Conservation (phyloP, 2,329 filamentous ascomycete species). For the Amauroascus niger region DNA sequence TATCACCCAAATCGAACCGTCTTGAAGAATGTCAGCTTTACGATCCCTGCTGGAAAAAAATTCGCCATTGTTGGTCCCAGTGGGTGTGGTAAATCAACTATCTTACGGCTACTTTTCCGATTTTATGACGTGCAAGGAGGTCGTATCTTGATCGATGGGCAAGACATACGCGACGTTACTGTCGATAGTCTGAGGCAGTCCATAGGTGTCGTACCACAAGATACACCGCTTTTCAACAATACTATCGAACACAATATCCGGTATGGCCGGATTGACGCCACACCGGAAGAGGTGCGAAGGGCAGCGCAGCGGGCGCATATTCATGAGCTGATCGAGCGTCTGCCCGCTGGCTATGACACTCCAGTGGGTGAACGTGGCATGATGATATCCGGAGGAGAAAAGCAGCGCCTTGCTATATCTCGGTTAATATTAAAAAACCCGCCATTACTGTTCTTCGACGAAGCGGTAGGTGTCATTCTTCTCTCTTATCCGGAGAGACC, state of each 20-base stretch:
- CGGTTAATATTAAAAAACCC: constrained; percentile 80
- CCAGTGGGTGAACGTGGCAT: constrained; percentile 88
- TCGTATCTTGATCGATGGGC: constrained; percentile 80
- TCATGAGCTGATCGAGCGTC: constrained; percentile 66
- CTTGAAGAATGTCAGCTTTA: constrained; percentile 70
- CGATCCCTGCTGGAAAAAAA: constrained; percentile 91
- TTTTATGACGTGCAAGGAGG: constrained; percentile 85
- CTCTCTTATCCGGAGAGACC: not conserved
- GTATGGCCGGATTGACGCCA: constrained; percentile 74
- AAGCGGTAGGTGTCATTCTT: constrained; percentile 55
- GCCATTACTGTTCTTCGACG: constrained; percentile 84
- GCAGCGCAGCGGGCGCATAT: constrained; percentile 77
- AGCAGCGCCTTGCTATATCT: constrained; percentile 79
- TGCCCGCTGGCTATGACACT: constrained; percentile 82
- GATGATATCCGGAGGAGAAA: constrained; percentile 95
- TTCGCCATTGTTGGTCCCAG: constrained; percentile 91
- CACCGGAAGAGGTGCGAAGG: constrained; percentile 59
- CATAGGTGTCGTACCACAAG: constrained; percentile 94
- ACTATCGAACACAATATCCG: constrained; percentile 92
- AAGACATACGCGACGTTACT: constrained; percentile 75
- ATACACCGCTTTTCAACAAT: constrained; percentile 94
- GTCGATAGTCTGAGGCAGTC: constrained; percentile 72
- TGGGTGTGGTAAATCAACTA: constrained; percentile 91
- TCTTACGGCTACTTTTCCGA: constrained; percentile 81
- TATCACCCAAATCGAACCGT: constrained; percentile 84